Conservation (phyloP, 805 yeast species). For the Henningerozyma blattae region DNA sequence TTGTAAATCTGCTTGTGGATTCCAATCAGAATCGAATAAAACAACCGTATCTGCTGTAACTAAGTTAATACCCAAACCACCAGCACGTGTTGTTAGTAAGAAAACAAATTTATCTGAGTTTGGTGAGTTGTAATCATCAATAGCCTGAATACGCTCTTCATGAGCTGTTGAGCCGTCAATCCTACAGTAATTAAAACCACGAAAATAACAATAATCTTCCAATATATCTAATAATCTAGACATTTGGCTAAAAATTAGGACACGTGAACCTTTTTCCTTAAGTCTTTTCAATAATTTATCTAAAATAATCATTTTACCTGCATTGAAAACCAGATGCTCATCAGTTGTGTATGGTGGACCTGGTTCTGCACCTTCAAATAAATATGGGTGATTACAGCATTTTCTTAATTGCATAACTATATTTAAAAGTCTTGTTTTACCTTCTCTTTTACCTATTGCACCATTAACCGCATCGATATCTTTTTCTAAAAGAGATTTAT, state of each 20-base stretch:
- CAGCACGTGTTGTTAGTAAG: slow-evolving; percentile 86
- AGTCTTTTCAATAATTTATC: slow-evolving; percentile 71
- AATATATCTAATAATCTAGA: slow-evolving; percentile 77
- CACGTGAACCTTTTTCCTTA: slow-evolving; percentile 72
- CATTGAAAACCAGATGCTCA: slow-evolving; percentile 80
- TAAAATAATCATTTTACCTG: slow-evolving; percentile 82
- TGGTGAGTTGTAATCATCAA: slow-evolving; percentile 82
- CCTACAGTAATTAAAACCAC: slow-evolving; percentile 79
- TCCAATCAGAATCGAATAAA: slow-evolving; percentile 91
- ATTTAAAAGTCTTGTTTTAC: slow-evolving; percentile 79
- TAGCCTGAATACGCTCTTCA: slow-evolving; percentile 84
- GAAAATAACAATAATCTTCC: slow-evolving; percentile 81
- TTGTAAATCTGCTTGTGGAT: slow-evolving; percentile 94
- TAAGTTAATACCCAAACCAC: slow-evolving; percentile 89
- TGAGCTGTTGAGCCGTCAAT: slow-evolving; percentile 92
- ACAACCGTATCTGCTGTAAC: slow-evolving; percentile 88
- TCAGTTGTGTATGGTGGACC: slow-evolving; percentile 97
- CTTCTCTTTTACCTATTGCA: slow-evolving; percentile 86
- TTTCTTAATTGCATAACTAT: slow-evolving; percentile 95
- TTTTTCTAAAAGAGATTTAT: slow-evolving; percentile 74
- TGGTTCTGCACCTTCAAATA: slow-evolving; percentile 98
- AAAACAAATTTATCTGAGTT: slow-evolving; percentile 75
- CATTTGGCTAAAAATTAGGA: slow-evolving; percentile 89
- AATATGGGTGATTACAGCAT: slow-evolving; percentile 94
- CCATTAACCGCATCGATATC: slow-evolving; percentile 96